Evolutionary conservation across 2,329 filamentous ascomycete genomes (phyloP).

Genomic region (Amesomyces nigricolor): DNA sequence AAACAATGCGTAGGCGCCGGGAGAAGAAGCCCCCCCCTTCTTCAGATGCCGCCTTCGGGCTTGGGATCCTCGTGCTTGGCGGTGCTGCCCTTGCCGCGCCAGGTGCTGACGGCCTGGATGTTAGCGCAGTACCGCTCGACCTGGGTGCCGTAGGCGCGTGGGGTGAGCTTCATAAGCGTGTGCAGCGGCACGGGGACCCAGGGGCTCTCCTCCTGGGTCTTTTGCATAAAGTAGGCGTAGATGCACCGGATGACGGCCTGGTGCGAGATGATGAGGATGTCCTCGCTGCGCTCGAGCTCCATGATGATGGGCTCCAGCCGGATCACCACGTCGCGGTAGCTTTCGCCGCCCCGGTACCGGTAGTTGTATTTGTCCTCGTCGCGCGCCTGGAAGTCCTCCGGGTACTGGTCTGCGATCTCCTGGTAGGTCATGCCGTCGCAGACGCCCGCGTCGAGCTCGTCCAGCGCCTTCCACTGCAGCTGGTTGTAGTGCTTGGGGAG

Average conservation of each 20-base stretch:
- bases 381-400: conserved; percentile 89
- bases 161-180: conserved; percentile 92
- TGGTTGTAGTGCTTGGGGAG: conserved; percentile 81
- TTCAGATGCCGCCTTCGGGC: conserved; percentile 25
- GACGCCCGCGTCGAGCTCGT: conserved; percentile 93
- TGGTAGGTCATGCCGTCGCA: conserved; percentile 96
- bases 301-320: conserved; percentile 98
- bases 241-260: conserved; percentile 96
- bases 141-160: conserved; percentile 87
- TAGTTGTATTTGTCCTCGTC: conserved; percentile 99
- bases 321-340: conserved; percentile 93
- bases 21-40: no score
- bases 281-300: conserved; percentile 93
- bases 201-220: conserved; percentile 82
- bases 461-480: conserved; percentile 96
- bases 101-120: conserved; percentile 93
- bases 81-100: conserved; percentile 87
- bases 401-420: conserved; percentile 85
- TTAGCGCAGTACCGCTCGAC: conserved; percentile 83
- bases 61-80: conserved; percentile 73
- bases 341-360: conserved; percentile 93
- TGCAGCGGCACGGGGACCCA: conserved; percentile 99
- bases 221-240: conserved; percentile 98
- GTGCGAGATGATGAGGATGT: conserved; percentile 96
- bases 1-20: no score